These are phyloP conservation scores for Filobasidium uniguttulatum DNA, from an alignment of 1,284 basidiomycete species.

Conservation along the genomic window DNA sequence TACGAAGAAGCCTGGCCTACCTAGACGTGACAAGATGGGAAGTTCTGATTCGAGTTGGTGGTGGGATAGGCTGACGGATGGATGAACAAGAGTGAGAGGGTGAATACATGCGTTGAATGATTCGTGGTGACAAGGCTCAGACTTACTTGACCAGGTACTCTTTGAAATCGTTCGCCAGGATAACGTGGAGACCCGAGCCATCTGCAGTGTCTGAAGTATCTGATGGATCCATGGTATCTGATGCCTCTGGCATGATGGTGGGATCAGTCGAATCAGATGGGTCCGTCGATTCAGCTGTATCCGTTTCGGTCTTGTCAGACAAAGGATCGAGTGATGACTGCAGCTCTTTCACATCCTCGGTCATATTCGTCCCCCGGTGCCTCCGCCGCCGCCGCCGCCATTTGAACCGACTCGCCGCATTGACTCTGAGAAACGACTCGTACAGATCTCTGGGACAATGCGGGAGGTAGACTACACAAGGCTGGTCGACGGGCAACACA, in stretches of 20 bases:
- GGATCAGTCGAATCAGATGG: too few relatives aligned
- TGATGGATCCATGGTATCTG: too few relatives aligned
- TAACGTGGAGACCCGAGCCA: neutral
- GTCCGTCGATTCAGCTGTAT: too few relatives aligned
- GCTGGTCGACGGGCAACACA: neutral
- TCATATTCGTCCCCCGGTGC: too few relatives aligned
- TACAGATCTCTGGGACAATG: constrained; percentile 7
- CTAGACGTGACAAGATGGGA: neutral
- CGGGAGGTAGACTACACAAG: constrained; percentile 3
- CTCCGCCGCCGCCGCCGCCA: neutral
- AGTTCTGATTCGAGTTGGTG: neutral
- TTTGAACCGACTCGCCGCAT: neutral
- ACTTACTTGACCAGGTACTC: neutral
- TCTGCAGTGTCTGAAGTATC: neutral
- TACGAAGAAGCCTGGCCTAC: too few relatives aligned
- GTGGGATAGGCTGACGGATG: neutral
- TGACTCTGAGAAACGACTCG: constrained; percentile 2
- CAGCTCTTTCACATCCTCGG: too few relatives aligned
- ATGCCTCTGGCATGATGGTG: too few relatives aligned
- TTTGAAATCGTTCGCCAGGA: neutral
- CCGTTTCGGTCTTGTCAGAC: too few relatives aligned
- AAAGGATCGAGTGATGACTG: too few relatives aligned
- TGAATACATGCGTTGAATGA: neutral
- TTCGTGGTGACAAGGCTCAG: neutral
- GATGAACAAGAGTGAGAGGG: neutral